phyloP scores from a whole-genome alignment of 257 asterid species.

The Thymus quinquecostatus region DNA sequence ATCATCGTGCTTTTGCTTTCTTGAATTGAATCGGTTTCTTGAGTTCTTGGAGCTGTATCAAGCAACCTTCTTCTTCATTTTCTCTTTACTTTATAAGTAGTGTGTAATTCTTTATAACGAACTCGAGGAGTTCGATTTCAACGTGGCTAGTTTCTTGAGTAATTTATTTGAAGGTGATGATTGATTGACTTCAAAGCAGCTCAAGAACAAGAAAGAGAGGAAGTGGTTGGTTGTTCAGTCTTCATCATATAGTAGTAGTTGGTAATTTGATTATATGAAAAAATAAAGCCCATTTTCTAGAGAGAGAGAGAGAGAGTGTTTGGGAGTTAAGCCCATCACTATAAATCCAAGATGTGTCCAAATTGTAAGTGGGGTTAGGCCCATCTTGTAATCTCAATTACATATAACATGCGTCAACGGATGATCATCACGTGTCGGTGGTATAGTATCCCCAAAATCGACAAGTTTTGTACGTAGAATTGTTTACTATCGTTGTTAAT shows the following conservation, averaged over 20 bases:
- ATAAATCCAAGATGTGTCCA: too few relatives aligned
- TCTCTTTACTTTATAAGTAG: not conserved
- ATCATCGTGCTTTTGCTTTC: conserved; percentile 22
- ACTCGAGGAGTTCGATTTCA: not conserved
- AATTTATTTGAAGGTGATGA: not conserved
- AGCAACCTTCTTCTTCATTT: not conserved
- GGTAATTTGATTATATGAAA: too few relatives aligned
- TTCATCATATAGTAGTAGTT: not conserved
- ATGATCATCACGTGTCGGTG: too few relatives aligned
- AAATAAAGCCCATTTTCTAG: too few relatives aligned
- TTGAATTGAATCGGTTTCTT: not conserved
- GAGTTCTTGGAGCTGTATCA: not conserved
- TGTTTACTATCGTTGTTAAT: too few relatives aligned
- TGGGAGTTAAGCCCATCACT: too few relatives aligned
- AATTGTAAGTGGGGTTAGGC: too few relatives aligned
- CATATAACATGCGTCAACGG: too few relatives aligned
- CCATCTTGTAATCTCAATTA: too few relatives aligned
- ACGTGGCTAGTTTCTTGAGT: not conserved
- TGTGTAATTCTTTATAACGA: not conserved
- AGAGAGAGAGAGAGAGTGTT: too few relatives aligned
- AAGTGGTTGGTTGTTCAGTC: not conserved
- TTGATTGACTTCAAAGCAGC: conserved; percentile 17
- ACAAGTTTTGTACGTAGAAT: too few relatives aligned
- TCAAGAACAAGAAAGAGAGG: not conserved
- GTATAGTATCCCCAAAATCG: too few relatives aligned